phyloP scores from a whole-genome alignment of 352 stramenopile species.

The Pythium inflatum region DNA sequence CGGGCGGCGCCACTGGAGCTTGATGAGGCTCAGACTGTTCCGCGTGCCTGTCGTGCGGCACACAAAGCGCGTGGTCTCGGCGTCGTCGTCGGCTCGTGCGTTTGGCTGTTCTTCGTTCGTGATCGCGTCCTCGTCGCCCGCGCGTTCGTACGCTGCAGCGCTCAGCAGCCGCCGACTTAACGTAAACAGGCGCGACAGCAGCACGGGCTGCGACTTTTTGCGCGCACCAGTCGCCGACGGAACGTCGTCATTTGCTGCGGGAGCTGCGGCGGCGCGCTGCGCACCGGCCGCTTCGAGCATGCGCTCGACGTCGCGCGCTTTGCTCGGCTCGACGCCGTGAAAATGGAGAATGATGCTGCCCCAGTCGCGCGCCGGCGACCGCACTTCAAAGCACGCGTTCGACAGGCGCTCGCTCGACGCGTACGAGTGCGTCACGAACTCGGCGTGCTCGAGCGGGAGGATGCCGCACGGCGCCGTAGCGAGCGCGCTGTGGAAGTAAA shows the following conservation, averaged over 20 bases:
- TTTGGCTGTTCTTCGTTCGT: too few species aligned
- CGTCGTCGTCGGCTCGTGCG: not conserved
- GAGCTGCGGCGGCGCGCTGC: constrained; percentile 29
- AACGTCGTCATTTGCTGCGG: constrained; percentile 3
- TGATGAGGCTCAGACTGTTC: constrained; percentile 33
- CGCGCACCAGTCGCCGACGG: not conserved
- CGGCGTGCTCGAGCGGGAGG: constrained; percentile 59
- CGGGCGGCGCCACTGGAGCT: constrained; percentile 30
- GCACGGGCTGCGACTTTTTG: constrained; percentile 10
- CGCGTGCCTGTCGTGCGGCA: constrained; percentile 30
- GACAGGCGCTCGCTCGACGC: constrained; percentile 55
- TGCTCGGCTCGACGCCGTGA: constrained; percentile 53
- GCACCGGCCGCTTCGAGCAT: constrained; percentile 57
- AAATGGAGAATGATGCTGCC: constrained; percentile 82
- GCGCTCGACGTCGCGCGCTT: constrained; percentile 54
- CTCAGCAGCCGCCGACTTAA: constrained; percentile 13
- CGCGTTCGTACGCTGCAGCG: not conserved
- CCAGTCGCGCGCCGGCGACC: constrained; percentile 61
- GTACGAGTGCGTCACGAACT: constrained; percentile 80
- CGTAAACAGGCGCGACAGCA: constrained; percentile 21
- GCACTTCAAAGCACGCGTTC: constrained; percentile 81
- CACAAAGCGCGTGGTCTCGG: constrained; percentile 38
- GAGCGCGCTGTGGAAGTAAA: constrained; percentile 73
- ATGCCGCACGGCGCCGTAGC: constrained; percentile 63
- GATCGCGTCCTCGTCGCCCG: not conserved